A percentile compares a stretch with the other conserved stretches of the same genome.
phyloP scores from a whole-genome alignment of 2,329 filamentous ascomycete genomes.

The Alternaria hordeiaustralica region DNA sequence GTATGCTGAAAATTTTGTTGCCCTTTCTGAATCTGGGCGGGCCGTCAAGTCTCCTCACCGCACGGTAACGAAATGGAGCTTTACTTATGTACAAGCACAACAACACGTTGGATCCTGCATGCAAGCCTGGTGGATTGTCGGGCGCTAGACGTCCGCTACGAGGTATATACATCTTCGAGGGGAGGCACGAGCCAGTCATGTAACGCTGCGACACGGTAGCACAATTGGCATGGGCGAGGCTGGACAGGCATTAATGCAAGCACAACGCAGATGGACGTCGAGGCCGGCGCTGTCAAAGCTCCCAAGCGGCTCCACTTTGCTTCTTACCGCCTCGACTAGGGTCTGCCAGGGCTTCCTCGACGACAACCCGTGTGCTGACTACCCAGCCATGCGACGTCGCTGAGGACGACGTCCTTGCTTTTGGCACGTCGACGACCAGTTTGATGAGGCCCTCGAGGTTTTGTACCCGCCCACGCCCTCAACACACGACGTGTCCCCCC shows the following conservation, averaged over 20 bases:
- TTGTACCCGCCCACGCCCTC: conserved; percentile 10
- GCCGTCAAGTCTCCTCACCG: conserved; percentile 17
- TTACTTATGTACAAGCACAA: conserved; percentile 19
- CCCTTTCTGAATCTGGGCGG: conserved; percentile 19
- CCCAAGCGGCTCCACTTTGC: conserved; percentile 12
- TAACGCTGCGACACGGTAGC: conserved; percentile 7
- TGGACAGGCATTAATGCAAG: conserved; percentile 15
- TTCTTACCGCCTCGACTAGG: conserved; percentile 19
- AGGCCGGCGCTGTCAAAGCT: conserved; percentile 5
- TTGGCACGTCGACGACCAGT: not conserved
- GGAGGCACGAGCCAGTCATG: conserved; percentile 15
- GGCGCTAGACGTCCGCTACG: conserved; percentile 13
- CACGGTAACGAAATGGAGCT: conserved; percentile 18
- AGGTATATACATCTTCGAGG: conserved; percentile 5
- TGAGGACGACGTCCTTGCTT: not conserved
- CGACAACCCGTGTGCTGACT: not conserved
- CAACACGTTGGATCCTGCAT: conserved; percentile 16
- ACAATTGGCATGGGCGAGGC: conserved; percentile 3
- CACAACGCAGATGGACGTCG: conserved; percentile 8
- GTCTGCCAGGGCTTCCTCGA: not conserved
- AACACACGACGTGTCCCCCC: conserved; percentile 2
- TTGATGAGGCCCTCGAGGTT: not conserved
- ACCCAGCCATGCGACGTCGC: not conserved
- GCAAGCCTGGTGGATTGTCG: conserved; percentile 14
- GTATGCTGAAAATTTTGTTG: conserved; percentile 14